Evolutionary conservation across 106 monocot species (phyloP).

Genomic region (Narthecium ossifragum): DNA sequence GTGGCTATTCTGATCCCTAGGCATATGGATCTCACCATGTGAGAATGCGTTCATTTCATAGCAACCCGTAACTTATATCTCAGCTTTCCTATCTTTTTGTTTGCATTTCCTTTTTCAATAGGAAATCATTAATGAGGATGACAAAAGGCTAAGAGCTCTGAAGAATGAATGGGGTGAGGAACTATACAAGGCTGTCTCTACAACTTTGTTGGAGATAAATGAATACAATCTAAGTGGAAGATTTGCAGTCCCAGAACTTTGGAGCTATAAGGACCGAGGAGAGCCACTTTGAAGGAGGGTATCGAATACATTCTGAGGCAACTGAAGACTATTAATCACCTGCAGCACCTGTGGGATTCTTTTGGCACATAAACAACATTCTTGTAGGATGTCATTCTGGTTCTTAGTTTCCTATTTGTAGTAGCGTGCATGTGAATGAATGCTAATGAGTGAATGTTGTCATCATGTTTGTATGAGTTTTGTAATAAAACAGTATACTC

Average conservation of each 20-base stretch:
- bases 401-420: no score
- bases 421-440: no score
- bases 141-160: conserved; percentile 15
- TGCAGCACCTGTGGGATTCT: no score
- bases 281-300: conserved; percentile 24
- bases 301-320: conserved; percentile 27
- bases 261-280: conserved; percentile 29
- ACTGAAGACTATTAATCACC: conserved; percentile 10
- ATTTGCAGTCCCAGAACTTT: conserved; percentile 23
- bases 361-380: no score
- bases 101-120: conserved; percentile 1
- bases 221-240: conserved; percentile 30
- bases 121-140: conserved; percentile 27
- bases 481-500: no score
- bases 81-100: not conserved
- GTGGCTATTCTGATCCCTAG: no score
- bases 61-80: not conserved
- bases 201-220: conserved; percentile 26
- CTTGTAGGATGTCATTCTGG: no score
- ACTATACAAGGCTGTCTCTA: conserved; percentile 16
- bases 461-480: no score
- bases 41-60: no score
- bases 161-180: conserved; percentile 26
- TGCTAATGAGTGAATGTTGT: no score
- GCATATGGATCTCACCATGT: no score